These are phyloP conservation scores for Sanghuangporus baumii DNA, from an alignment of 1,284 basidiomycete genomes.

Conservation along the genomic window DNA sequence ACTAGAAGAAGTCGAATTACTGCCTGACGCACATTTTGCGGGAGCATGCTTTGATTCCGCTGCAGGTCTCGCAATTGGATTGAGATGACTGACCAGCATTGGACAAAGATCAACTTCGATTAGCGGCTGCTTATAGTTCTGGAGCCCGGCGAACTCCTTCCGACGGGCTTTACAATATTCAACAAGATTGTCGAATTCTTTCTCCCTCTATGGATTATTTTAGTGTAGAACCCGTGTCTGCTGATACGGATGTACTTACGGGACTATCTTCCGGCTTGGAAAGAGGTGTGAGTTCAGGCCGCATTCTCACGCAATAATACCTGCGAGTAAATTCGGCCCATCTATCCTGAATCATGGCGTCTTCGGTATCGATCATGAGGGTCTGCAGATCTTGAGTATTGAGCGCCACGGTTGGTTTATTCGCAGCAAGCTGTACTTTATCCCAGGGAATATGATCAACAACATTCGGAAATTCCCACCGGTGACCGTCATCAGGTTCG, in stretches of 20 bases:
- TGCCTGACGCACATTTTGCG: constrained; percentile 45
- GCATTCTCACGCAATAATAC: constrained; percentile 49
- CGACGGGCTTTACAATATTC: constrained; percentile 58
- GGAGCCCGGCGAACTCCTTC: constrained; percentile 55
- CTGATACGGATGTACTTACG: constrained; percentile 30
- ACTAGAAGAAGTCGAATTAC: neutral
- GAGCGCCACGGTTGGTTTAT: constrained; percentile 46
- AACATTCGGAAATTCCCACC: constrained; percentile 34
- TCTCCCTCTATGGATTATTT: constrained; percentile 45
- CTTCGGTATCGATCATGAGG: constrained; percentile 41
- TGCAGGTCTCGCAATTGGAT: constrained; percentile 34
- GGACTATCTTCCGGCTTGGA: constrained; percentile 61
- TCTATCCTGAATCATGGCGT: constrained; percentile 69
- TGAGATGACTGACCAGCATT: constrained; percentile 48
- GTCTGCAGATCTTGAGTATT: constrained; percentile 35
- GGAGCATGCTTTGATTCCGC: constrained; percentile 33
- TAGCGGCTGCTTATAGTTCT: constrained; percentile 61
- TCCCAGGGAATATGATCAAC: constrained; percentile 57
- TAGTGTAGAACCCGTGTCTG: neutral
- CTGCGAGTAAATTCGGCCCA: constrained; percentile 71
- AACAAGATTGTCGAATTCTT: constrained; percentile 47
- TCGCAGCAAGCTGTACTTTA: constrained; percentile 44
- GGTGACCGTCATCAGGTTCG: constrained; percentile 7
- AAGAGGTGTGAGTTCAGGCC: constrained; percentile 63
- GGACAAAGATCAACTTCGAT: constrained; percentile 58